phyloP scores from a whole-genome alignment of 495 filamentous ascomycete species.

The Elasticomyces elasticus region DNA sequence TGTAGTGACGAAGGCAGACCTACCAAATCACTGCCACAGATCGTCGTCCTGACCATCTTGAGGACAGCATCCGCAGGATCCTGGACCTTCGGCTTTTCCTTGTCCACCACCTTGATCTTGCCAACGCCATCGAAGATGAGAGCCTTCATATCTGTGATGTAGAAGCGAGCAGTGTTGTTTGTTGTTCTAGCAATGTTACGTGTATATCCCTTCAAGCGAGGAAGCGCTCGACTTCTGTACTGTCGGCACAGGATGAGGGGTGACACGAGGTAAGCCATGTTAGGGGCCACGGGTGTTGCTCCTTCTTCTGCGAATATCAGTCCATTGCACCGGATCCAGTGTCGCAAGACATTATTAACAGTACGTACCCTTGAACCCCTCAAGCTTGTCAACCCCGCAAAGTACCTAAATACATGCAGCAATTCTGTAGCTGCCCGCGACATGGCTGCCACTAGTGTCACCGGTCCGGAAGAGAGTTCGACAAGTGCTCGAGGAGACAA shows the following conservation, averaged over 20 bases:
- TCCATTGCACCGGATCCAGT: background rate
- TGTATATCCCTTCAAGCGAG: background rate
- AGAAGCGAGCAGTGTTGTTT: background rate
- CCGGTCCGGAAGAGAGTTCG: no score
- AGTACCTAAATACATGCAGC: background rate
- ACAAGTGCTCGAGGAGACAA: no score
- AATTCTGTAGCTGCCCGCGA: background rate
- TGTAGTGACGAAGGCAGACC: background rate
- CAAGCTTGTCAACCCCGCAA: background rate
- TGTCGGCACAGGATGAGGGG: background rate
- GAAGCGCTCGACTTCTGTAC: no score
- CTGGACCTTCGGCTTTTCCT: constrained; percentile 5
- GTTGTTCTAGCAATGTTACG: background rate
- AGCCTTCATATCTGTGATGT: constrained; percentile 22
- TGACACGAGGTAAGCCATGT: background rate
- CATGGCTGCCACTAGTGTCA: no score
- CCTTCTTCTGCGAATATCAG: background rate
- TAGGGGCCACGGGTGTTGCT: background rate
- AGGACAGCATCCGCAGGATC: constrained; percentile 1
- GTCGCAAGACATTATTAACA: background rate
- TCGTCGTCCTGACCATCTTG: constrained; percentile 24
- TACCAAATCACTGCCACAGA: constrained; percentile 36
- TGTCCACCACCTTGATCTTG: constrained; percentile 17
- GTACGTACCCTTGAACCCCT: background rate
- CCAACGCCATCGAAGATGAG: constrained; percentile 5